phyloP scores from a whole-genome alignment of 257 asterid genomes.

The Solanum chiquidenum region DNA sequence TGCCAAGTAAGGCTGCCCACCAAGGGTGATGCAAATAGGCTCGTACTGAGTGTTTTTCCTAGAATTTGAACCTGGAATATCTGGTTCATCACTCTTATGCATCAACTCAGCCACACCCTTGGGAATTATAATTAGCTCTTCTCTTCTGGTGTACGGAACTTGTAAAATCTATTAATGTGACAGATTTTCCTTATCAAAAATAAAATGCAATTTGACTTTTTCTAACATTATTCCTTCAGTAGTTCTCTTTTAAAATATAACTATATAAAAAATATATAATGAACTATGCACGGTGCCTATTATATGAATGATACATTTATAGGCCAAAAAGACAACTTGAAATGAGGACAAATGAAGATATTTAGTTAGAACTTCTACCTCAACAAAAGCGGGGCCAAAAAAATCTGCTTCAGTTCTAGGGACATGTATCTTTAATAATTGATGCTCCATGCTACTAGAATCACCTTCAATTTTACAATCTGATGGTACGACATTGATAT shows the following conservation, averaged over 20 bases:
- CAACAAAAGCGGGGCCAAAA: conserved; percentile 84
- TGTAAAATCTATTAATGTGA: background rate
- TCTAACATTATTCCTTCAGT: background rate
- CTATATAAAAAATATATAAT: background rate
- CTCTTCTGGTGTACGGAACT: background rate
- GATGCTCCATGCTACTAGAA: conserved; percentile 38
- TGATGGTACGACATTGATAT: conserved; percentile 32
- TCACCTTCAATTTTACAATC: conserved; percentile 29
- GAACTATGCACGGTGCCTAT: background rate
- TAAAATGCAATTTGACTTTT: background rate
- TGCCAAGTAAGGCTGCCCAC: background rate
- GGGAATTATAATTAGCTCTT: background rate
- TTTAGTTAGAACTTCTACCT: conserved; percentile 26
- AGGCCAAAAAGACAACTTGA: background rate
- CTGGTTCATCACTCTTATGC: background rate
- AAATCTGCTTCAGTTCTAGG: conserved; percentile 43
- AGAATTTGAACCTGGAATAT: background rate
- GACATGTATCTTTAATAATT: conserved; percentile 50
- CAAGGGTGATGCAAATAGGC: background rate
- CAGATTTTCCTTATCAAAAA: background rate
- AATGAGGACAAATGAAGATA: background rate
- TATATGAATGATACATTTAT: background rate
- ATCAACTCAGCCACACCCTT: background rate
- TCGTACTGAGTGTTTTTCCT: background rate
- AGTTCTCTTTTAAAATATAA: background rate